Evolutionary conservation across 2,329 filamentous ascomycete genomes (phyloP).

Genomic region (Calycina herbarum): DNA sequence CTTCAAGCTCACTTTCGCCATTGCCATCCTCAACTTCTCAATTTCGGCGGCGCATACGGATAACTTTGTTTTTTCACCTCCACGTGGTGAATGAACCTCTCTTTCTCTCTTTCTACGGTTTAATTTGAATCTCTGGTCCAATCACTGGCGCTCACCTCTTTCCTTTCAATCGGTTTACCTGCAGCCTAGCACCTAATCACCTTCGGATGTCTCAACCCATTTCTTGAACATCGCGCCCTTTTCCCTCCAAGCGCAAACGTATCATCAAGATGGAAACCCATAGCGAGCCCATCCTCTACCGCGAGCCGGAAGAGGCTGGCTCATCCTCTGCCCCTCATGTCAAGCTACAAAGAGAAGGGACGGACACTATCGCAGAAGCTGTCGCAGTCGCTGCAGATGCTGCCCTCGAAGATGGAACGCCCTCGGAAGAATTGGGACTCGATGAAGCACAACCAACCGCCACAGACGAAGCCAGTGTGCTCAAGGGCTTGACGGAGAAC

Average conservation of each 20-base stretch:
- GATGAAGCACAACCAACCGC: conserved; percentile 19
- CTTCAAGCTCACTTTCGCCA: background rate
- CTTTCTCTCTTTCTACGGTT: background rate
- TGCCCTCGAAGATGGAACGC: conserved; percentile 20
- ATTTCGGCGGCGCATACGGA: background rate
- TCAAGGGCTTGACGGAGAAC: conserved; percentile 64
- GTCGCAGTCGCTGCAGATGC: conserved; percentile 29
- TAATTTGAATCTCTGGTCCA: background rate
- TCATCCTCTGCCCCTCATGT: conserved; percentile 14
- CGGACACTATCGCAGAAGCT: conserved; percentile 30
- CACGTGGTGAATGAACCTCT: background rate
- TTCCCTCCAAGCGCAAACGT: background rate
- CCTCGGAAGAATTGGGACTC: conserved; percentile 25
- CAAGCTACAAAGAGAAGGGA: conserved; percentile 23
- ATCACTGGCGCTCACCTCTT: too few species aligned
- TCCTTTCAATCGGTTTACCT: background rate
- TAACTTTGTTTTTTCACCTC: background rate
- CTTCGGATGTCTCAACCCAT: background rate
- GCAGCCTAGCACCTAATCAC: background rate
- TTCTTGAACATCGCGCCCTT: background rate
- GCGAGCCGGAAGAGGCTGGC: conserved; percentile 9
- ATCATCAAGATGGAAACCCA: conserved; percentile 15
- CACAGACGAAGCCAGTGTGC: conserved; percentile 37
- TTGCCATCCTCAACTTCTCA: background rate
- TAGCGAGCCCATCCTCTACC: background rate